Evolutionary conservation across 192 early-diverging fungal genomes (phyloP).

Genomic region (Spinellus fusiger): DNA sequence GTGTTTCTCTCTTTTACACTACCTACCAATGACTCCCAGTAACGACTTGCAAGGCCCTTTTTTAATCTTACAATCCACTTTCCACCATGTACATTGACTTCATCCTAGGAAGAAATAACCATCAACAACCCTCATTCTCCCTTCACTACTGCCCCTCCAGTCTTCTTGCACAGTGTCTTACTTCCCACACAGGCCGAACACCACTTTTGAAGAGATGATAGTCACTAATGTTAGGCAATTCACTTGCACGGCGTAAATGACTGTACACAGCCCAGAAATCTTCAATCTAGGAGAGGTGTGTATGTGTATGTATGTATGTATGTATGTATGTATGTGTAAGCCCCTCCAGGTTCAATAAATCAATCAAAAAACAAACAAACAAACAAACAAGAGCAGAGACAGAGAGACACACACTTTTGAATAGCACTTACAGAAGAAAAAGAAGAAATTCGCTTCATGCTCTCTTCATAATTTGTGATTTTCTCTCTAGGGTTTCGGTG

Average conservation of each 20-base stretch:
- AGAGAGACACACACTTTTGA: background rate
- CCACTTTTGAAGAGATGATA: constrained; percentile 92
- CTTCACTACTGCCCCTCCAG: background rate
- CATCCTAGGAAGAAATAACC: constrained; percentile 41
- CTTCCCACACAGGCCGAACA: constrained; percentile 94
- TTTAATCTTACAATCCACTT: constrained; percentile 94
- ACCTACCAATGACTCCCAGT: constrained; percentile 87
- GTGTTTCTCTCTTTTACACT: no score
- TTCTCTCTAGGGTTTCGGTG: constrained; percentile 83
- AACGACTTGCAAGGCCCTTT: constrained; percentile 86
- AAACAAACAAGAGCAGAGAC: background rate
- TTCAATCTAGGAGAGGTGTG: constrained; percentile 47
- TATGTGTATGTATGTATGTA: background rate
- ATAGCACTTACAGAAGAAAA: constrained; percentile 65
- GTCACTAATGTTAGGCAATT: constrained; percentile 82
- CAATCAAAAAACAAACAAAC: no score
- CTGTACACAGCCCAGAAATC: constrained; percentile 76
- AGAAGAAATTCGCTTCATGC: constrained; percentile 80
- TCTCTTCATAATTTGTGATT: constrained; percentile 80
- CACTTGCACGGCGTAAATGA: constrained; percentile 75
- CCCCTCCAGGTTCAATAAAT: no score
- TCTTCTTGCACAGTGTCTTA: constrained; percentile 6
- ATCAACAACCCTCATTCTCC: background rate
- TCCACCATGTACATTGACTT: constrained; percentile 78
- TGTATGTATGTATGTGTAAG: no score